Conservation (phyloP, 176 grass and related monocot genomes). For the Aegilops bicornis region DNA sequence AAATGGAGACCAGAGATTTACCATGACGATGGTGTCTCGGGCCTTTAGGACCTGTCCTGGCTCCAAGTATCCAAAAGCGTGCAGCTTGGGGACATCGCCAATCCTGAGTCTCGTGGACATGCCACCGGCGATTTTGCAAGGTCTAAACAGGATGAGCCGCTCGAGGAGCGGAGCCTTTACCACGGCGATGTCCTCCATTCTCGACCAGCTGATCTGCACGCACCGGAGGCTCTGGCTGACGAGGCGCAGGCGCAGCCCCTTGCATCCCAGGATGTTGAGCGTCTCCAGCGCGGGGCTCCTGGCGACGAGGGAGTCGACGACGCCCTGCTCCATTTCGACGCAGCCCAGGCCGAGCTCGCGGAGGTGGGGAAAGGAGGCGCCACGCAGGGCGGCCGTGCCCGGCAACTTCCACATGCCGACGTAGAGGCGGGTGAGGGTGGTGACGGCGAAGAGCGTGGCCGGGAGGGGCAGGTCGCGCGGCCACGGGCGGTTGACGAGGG, state of each 20-base stretch:
- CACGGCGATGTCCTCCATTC: not conserved
- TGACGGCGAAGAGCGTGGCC: not conserved
- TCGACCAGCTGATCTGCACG: not conserved
- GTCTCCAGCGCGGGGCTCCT: not conserved
- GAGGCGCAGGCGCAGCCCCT: not conserved
- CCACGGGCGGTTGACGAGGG: slow-evolving; percentile 1
- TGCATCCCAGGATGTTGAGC: not conserved
- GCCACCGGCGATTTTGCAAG: not conserved
- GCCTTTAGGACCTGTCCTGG: not conserved
- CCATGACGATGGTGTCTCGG: slow-evolving; percentile 5
- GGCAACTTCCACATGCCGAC: not conserved
- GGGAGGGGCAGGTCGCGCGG: not conserved
- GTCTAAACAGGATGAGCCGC: not conserved
- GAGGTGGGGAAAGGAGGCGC: not conserved
- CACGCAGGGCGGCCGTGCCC: not conserved
- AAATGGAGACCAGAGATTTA: not conserved
- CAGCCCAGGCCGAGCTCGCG: not conserved
- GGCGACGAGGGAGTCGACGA: not conserved
- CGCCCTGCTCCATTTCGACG: slow-evolving; percentile 1
- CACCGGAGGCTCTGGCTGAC: not conserved
- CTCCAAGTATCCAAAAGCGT: not conserved
- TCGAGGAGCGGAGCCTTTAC: not conserved
- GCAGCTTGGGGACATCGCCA: slow-evolving; percentile 22
- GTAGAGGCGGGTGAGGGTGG: slow-evolving; percentile 4
- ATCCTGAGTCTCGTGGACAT: not conserved